Base-by-base conservation (phyloP, 495 filamentous ascomycete species). In the Gamarada debralockiae region DNA sequence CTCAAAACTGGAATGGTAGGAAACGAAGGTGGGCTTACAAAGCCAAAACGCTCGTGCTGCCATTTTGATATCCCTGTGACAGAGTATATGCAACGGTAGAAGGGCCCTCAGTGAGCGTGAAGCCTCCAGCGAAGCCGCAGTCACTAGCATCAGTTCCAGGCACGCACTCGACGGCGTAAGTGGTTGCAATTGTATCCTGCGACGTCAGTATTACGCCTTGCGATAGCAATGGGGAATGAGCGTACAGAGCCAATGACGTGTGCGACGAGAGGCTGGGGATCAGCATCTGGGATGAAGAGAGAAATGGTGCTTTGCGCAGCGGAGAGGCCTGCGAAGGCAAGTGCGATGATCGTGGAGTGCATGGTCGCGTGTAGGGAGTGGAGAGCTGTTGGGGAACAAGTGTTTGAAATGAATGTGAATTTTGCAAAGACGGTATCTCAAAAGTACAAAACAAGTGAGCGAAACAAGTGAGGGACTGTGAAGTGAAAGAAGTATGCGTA, bases 161-260 rank as follows among this genome's bases (percentile, higher is more conserved):
- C 1, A 21, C 20, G 37, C 56, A 59, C 23, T 40, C 21, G 1
- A 59, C 1, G n/a, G 46, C 45, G 27, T 54, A 59, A 13, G 56
- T 59, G 45, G 51, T 59, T 21, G 64, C 57, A 40, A 50, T 41
- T 33, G 41, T 41, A 25, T 54, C 38, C 48, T 48, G 33, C 10
- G 47, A 25, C 14, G 20, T 50, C 24, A 50, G 47, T 13, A 48
- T 6, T 8, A 7, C 2, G 13, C 15, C 24, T 50, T 10, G 10
- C 4, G 27, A 10, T 29, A 10, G 27, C 4, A 10, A 4, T 17
- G 24, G 2, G 34, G 15, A 34, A 24, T 25, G 20, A 3, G 15
- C 38, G n/a, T 33, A 51, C 48, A 12, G 49, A 57, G 13, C 33
- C 49, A 29, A 53, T 37, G 20, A 57, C 29, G 24, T 43, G 48